Evolutionary conservation across 768 basidiomycete species (phyloP).

Genomic region (Suillus ampliporus): DNA sequence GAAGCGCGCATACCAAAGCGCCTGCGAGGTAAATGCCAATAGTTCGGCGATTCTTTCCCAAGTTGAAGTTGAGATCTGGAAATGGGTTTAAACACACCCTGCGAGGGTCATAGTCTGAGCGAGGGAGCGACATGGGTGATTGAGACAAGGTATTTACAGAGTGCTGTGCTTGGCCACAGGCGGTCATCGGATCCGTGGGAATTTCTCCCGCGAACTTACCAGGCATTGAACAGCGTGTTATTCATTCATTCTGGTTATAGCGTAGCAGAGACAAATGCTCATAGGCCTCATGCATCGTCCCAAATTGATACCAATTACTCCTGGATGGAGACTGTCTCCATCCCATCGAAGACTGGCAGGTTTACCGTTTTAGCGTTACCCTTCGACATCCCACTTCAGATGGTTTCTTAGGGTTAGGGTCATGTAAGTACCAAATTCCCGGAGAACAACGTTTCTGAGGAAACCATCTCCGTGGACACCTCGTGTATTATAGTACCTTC

Average conservation of each 20-base stretch:
- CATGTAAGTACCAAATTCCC: too few relatives aligned
- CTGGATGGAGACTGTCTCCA: neutral
- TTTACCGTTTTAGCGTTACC: too few relatives aligned
- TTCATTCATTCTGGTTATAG: neutral
- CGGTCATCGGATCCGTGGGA: conserved; percentile 1
- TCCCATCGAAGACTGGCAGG: too few relatives aligned
- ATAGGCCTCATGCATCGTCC: too few relatives aligned
- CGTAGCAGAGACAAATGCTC: neutral
- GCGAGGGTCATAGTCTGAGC: conserved; percentile 83
- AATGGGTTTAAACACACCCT: conserved; percentile 89
- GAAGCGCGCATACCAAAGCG: conserved; percentile 74
- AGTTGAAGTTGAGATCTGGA: conserved; percentile 71
- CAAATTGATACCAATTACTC: neutral
- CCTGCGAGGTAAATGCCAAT: conserved; percentile 92
- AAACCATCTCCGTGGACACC: conserved; percentile 7
- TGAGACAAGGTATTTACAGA: neutral
- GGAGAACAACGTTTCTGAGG: neutral
- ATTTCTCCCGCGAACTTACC: too few relatives aligned
- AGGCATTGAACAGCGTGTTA: too few relatives aligned
- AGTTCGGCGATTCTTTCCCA: conserved; percentile 80
- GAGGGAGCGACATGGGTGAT: conserved; percentile 63
- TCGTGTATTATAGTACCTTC: neutral
- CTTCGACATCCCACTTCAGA: too few relatives aligned
- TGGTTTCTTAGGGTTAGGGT: neutral
- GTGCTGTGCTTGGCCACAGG: conserved; percentile 4